Base-by-base conservation (phyloP, 208 protist species). In the Endotrypanum monterogeii region DNA sequence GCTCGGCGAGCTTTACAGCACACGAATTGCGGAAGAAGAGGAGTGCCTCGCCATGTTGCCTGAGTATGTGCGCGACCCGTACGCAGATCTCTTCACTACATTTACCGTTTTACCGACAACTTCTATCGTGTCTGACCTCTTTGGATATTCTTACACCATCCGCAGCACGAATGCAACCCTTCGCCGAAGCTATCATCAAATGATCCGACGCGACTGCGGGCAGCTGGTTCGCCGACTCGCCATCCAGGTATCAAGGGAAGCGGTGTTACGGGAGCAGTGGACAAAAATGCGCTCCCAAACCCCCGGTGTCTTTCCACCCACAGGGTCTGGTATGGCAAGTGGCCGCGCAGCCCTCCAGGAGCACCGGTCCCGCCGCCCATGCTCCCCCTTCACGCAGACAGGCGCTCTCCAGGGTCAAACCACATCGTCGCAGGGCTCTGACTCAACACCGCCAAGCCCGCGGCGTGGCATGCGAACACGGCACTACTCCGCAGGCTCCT, bases 41-140 rank as follows among this genome's bases (percentile, higher is more conserved):
- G 25, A 9, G 32, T 76, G 70, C 25, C 60, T 83, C 46, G 65
- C 62, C 32, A 71, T 69, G 52, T 25, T 75, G 30, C 71, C 73
- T 0, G 46, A 50, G 37, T 80, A 83, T 73, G 70, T 61, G 46
- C 70, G 32, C 18, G 84, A 89, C 73, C 68, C 65, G 28, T 76
- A 52, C 25, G 80, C 82, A 1, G 74, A 87, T 65, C 73, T 91
- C 28, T 86, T 92, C 52, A 86, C 76, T 72, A 84, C 92, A 41
- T 81, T 89, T 71, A 83, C 82, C 20, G 78, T 93, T 28, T 80
- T 95, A 30, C 90, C 90, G 18, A 89, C 86, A 30, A 62, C 90
- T 25, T 83, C 86, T 32, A 80, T 92, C 35, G 83, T 83, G 23
- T 71, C 83, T 48, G 87, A 88, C 60, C 84, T 77, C 51, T 95